phyloP scores from a whole-genome alignment of 768 basidiomycete species.

The Leucosporidium scottii region DNA sequence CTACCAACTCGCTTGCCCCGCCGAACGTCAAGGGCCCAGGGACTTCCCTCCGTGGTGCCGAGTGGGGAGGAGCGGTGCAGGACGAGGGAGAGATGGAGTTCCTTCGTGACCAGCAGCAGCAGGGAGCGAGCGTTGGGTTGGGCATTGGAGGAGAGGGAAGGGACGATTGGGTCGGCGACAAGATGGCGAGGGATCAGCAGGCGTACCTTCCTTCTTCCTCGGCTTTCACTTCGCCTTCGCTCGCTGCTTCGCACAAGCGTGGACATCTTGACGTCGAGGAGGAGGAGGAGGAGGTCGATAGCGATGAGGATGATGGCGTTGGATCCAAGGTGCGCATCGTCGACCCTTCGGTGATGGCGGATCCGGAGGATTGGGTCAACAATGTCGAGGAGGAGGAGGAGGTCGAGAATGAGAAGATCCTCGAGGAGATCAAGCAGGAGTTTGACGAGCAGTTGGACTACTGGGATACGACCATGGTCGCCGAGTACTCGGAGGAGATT shows the following conservation, averaged over 20 bases:
- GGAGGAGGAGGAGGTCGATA: neutral
- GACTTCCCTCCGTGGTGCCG: neutral
- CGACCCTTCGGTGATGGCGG: conserved; percentile 28
- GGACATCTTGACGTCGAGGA: conserved; percentile 19
- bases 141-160: neutral
- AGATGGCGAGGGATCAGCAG: neutral
- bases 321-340: conserved; percentile 28
- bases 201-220: neutral
- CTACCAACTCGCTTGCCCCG: neutral
- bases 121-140: neutral
- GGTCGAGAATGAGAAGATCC: conserved; percentile 44
- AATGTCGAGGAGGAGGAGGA: conserved; percentile 41
- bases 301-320: conserved; percentile 16
- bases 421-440: conserved; percentile 57
- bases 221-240: too few relatives aligned
- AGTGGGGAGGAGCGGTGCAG: neutral
- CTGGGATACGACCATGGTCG: conserved; percentile 88
- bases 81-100: neutral
- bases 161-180: neutral
- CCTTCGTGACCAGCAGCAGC: neutral
- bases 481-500: conserved; percentile 97
- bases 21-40: conserved; percentile 1
- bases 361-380: conserved; percentile 45
- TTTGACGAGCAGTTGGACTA: conserved; percentile 69
- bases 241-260: neutral